Conservation (phyloP, 352 stramenopile species). For the Globisporangium cederbergense region DNA sequence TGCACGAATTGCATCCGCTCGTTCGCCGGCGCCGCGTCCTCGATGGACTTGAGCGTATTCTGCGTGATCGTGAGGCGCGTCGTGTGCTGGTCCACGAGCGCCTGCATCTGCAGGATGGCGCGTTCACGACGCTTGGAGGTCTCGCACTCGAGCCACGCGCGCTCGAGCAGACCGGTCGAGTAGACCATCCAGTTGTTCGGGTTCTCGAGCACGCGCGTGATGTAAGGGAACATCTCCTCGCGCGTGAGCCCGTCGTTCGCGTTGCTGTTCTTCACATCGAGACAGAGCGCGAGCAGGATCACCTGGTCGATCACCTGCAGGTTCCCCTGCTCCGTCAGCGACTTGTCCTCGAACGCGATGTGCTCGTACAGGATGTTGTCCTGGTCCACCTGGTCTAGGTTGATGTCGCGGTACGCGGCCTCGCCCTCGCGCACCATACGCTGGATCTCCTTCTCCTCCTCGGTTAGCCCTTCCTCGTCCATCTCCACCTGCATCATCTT, state of each 20-base stretch:
- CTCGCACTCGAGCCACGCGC: constrained; percentile 94
- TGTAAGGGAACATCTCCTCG: constrained; percentile 95
- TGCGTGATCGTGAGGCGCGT: constrained; percentile 92
- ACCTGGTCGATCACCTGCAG: constrained; percentile 81
- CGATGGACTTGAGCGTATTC: constrained; percentile 73
- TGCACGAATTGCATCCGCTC: constrained; percentile 91
- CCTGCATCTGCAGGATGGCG: constrained; percentile 95
- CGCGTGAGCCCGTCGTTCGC: constrained; percentile 92
- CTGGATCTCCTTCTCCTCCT: constrained; percentile 54
- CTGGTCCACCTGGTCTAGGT: constrained; percentile 86
- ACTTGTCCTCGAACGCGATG: constrained; percentile 83
- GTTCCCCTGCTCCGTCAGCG: constrained; percentile 62
- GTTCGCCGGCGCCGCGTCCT: constrained; percentile 88
- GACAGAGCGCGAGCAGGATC: constrained; percentile 92
- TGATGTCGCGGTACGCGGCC: constrained; percentile 71
- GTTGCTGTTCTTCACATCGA: constrained; percentile 97
- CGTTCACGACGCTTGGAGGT: constrained; percentile 90
- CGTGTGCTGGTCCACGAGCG: constrained; percentile 94
- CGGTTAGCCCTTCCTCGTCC: constrained; percentile 35
- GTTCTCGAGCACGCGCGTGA: constrained; percentile 91
- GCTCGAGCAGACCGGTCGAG: constrained; percentile 91
- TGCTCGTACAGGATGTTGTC: constrained; percentile 91
- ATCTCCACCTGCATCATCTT: constrained; percentile 26
- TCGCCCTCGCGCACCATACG: constrained; percentile 60
- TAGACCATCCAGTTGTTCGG: constrained; percentile 97